phyloP scores from a whole-genome alignment of 371 early-diverging fungal genomes.

The Mucor circinelloides region DNA sequence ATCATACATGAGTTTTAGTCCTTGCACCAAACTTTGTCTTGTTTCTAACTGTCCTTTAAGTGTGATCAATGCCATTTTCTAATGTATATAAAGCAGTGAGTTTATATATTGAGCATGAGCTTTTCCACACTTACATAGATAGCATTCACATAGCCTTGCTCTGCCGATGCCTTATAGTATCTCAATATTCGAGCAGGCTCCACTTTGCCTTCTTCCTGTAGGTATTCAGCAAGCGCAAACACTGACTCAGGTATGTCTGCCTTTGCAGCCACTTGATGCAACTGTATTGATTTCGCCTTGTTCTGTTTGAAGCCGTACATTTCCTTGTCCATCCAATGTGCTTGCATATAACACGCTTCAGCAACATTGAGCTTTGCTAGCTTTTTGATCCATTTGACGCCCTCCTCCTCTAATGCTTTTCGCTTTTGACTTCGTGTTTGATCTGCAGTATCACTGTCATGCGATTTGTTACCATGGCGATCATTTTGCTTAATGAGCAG shows the following conservation, averaged over 20 bases:
- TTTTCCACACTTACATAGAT: constrained; percentile 56
- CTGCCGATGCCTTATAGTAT: constrained; percentile 74
- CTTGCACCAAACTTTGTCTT: constrained; percentile 13
- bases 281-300: constrained; percentile 42
- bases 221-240: constrained; percentile 26
- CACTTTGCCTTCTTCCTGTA: constrained; percentile 59
- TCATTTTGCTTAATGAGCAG: not conserved
- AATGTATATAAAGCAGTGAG: not conserved
- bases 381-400: constrained; percentile 71
- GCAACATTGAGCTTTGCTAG: constrained; percentile 67
- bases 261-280: constrained; percentile 39
- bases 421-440: constrained; percentile 1
- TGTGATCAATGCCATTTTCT: constrained; percentile 21
- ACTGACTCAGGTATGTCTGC: constrained; percentile 26
- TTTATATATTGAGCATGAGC: not conserved
- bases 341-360: constrained; percentile 73
- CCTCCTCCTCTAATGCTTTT: constrained; percentile 53
- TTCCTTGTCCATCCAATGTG: constrained; percentile 70
- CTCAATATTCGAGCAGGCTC: constrained; percentile 54
- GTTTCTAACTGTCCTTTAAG: constrained; percentile 13
- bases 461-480: not conserved
- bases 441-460: not conserved
- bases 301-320: constrained; percentile 58
- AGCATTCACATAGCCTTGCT: constrained; percentile 66
- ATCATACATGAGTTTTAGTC: constrained; percentile 14